Evolutionary conservation across 305 asterid genomes (phyloP), one percentile per base, ranked within the genome.

Genomic region (Andrographis paniculata): DNA sequence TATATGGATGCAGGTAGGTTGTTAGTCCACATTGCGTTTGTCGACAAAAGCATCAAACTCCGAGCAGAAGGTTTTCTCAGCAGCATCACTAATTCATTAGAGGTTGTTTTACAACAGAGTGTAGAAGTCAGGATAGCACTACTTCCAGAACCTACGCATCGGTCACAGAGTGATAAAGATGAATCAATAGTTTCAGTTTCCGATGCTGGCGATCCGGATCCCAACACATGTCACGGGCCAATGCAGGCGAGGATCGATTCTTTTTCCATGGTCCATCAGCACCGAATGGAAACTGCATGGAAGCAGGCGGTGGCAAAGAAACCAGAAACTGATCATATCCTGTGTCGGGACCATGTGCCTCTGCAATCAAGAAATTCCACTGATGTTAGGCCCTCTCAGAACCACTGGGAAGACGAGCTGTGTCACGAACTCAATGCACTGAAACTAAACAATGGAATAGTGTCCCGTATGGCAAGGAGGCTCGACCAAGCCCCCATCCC

Each of bases 11-110:
- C 49, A 79, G 80, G 35, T 78, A 78, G 56, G 75, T 82, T 57
- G 87, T 88, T 56, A n/a, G n/a, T n/a, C n/a, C 83, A 78, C 45
- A 60, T 89, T 74, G 94, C 86, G 19, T 85, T 89, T 59, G 73
- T 59, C 14, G 92, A 82, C 42, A 63, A 53, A 47, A 77, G 68
- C 52, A 62, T 80, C 45, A 82, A 78, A 79, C 62, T 78, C 72
- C 60, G 94, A 74, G 96, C 91, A 15, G 94, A 85, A 67, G 81
- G 94, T 62, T 89, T 74, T 38, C 73, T 74, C n/a, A 82, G 98
- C 67, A 85, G 96, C 59, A 85, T 89, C 77, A 78, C 92, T 0
- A 82, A 85, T 65, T 75, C 93, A 27, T 82, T 89, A 47, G 93
- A 85, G 70, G 70, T 73, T 48, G 81, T 80, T 49, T 66, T 89